Evolutionary conservation across 805 yeast genomes (phyloP).

Genomic region (Suhomyces xylopsoci): DNA sequence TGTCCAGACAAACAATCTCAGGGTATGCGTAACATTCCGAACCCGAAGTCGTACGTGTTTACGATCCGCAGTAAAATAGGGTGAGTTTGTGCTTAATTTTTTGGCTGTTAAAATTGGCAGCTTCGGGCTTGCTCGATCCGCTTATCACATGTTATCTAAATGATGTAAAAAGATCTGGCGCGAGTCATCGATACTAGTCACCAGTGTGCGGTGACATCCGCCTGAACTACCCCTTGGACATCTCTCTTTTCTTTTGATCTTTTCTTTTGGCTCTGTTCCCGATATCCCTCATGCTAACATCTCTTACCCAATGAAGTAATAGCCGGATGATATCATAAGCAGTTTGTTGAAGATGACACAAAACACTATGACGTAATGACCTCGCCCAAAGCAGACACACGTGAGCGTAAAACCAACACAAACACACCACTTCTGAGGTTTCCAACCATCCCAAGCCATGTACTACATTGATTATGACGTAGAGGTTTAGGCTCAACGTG

Average conservation of each 20-base stretch:
- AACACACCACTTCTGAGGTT: background rate
- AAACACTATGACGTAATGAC: constrained; percentile 1
- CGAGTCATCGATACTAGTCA: background rate
- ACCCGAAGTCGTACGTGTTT: background rate
- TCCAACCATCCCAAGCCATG: background rate
- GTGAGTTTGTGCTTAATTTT: background rate
- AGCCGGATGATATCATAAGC: background rate
- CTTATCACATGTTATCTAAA: background rate
- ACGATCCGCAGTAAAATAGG: background rate
- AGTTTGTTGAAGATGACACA: background rate
- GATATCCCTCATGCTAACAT: background rate
- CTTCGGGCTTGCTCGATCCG: background rate
- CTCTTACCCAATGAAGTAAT: background rate
- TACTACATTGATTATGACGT: background rate
- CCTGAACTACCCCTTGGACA: background rate
- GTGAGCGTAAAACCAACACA: background rate
- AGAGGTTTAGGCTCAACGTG: background rate
- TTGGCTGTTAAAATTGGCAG: background rate
- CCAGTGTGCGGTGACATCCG: background rate
- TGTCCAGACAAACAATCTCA: background rate
- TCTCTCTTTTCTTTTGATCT: background rate
- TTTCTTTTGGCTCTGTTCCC: background rate
- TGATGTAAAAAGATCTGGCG: background rate
- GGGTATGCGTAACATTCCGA: background rate
- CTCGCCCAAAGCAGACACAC: background rate